These are phyloP conservation scores for Colletotrichum cordylinicola DNA, from an alignment of 2,329 filamentous ascomycete species.

Conservation along the genomic window DNA sequence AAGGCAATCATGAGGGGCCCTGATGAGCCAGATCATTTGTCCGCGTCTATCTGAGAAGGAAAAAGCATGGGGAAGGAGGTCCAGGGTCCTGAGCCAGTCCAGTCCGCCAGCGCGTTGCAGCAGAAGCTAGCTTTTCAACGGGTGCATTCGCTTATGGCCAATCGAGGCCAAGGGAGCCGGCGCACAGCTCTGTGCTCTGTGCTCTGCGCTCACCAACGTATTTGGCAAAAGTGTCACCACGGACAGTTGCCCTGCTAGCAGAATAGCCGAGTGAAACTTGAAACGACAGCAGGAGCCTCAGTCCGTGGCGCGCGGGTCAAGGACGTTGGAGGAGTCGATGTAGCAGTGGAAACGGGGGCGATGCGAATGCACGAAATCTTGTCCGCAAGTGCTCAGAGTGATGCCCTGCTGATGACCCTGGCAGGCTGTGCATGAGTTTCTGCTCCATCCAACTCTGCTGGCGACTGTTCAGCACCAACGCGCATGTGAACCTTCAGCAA, in stretches of 20 bases:
- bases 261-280: slow-evolving; percentile 6
- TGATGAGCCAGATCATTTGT: neutral
- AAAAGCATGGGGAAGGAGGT: neutral
- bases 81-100: neutral
- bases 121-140: neutral
- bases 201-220: neutral
- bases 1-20: neutral
- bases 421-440: neutral
- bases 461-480: neutral
- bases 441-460: neutral
- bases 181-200: neutral
- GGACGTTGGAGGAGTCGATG: neutral
- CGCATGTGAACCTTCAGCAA: neutral
- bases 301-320: neutral
- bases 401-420: slow-evolving; percentile 1
- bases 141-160: neutral
- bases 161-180: neutral
- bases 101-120: neutral
- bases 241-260: neutral
- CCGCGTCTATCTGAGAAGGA: neutral
- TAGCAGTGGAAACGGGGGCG: neutral
- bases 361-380: neutral
- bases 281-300: slow-evolving; percentile 2
- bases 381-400: neutral
- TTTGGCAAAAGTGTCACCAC: neutral